phyloP scores from a whole-genome alignment of 176 grass and related monocot genomes.

The Bromus sterilis region DNA sequence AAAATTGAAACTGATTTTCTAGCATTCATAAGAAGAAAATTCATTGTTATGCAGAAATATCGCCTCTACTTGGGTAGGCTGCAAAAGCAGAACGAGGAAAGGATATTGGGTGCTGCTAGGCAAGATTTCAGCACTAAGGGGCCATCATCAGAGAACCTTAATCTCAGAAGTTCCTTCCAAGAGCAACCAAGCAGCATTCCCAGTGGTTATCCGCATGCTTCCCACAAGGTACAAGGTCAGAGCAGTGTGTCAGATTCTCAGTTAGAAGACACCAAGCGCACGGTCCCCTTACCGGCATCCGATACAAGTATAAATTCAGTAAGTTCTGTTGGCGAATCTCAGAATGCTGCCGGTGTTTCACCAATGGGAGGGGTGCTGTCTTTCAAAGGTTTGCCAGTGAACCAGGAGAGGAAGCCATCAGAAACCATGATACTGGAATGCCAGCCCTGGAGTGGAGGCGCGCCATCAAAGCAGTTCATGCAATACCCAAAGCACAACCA shows the following conservation, averaged over 20 bases:
- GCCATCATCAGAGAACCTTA: conserved; percentile 35
- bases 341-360: conserved; percentile 31
- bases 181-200: conserved; percentile 31
- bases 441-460: conserved; percentile 36
- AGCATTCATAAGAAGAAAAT: conserved; percentile 11
- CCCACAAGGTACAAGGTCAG: conserved; percentile 44
- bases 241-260: conserved; percentile 29
- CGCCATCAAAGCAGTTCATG: conserved; percentile 66
- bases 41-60: conserved; percentile 80
- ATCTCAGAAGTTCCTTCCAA: conserved; percentile 41
- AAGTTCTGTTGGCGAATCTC: conserved; percentile 24
- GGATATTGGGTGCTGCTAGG: conserved; percentile 29
- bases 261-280: conserved; percentile 36
- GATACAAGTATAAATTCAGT: conserved; percentile 32
- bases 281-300: conserved; percentile 7
- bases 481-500: conserved; percentile 80
- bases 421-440: conserved; percentile 54
- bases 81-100: conserved; percentile 92
- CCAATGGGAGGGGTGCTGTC: conserved; percentile 53
- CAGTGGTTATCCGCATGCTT: conserved; percentile 24
- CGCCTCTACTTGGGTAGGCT: conserved; percentile 94
- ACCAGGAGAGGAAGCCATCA: conserved; percentile 46
- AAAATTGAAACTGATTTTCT: not conserved
- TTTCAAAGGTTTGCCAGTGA: conserved; percentile 43
- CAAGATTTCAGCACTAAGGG: conserved; percentile 56